Conservation (phyloP, 805 yeast species). For the Isabelozyma gotoi region DNA sequence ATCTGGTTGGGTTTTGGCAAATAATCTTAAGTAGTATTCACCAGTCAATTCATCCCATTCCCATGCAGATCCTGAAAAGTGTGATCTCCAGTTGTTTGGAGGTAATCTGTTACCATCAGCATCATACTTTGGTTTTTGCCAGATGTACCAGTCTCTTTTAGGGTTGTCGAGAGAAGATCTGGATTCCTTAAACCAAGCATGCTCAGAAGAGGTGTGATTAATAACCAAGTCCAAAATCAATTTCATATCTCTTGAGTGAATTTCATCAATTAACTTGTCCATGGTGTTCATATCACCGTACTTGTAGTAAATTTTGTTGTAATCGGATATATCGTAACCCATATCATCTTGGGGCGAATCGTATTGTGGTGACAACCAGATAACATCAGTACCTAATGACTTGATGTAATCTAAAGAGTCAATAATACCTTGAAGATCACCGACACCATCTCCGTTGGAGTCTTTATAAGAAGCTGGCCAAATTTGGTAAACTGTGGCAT, state of each 20-base stretch:
- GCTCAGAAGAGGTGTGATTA: slow-evolving; percentile 52
- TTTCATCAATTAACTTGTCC: slow-evolving; percentile 41
- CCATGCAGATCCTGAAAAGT: slow-evolving; percentile 54
- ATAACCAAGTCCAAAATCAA: slow-evolving; percentile 51
- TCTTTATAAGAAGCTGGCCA: slow-evolving; percentile 57
- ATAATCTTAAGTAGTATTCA: slow-evolving; percentile 50
- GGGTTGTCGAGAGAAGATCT: slow-evolving; percentile 45
- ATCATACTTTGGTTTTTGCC: slow-evolving; percentile 46
- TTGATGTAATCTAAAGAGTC: slow-evolving; percentile 47
- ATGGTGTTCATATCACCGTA: slow-evolving; percentile 52
- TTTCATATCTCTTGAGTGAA: slow-evolving; percentile 46
- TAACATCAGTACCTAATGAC: slow-evolving; percentile 43
- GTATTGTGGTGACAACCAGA: slow-evolving; percentile 57
- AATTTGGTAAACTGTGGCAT: slow-evolving; percentile 49
- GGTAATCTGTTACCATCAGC: slow-evolving; percentile 44
- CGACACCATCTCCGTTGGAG: slow-evolving; percentile 52
- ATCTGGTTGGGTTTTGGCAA: slow-evolving; percentile 52
- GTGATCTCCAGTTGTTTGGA: slow-evolving; percentile 51
- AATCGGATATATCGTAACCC: slow-evolving; percentile 57
- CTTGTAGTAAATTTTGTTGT: slow-evolving; percentile 44
- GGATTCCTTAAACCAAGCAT: slow-evolving; percentile 53
- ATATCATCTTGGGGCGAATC: slow-evolving; percentile 54
- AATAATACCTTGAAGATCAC: slow-evolving; percentile 50
- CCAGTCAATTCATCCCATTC: slow-evolving; percentile 47
- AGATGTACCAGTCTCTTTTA: slow-evolving; percentile 55